A percentile compares a stretch with the other conserved stretches of the same genome.
These are phyloP conservation scores for Favolaschia claudopus DNA, from an alignment of 768 basidiomycete species.

Conservation along the genomic window DNA sequence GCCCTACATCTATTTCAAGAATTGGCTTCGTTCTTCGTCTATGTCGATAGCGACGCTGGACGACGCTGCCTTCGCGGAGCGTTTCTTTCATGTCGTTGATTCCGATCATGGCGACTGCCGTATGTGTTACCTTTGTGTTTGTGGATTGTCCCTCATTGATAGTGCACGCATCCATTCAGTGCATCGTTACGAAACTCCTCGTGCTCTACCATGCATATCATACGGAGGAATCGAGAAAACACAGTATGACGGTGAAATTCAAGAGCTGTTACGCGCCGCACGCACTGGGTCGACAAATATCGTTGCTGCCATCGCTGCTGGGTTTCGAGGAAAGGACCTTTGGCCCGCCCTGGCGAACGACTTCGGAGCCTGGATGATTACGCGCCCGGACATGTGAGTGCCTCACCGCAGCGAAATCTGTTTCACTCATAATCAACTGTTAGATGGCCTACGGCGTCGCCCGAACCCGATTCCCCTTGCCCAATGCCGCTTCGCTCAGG, in stretches of 20 bases:
- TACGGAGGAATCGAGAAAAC: constrained; percentile 10
- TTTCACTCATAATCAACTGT: neutral
- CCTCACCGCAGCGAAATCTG: neutral
- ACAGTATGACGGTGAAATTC: neutral
- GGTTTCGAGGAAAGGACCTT: neutral
- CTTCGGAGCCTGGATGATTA: constrained; percentile 1
- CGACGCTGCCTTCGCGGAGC: neutral
- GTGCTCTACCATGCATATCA: neutral
- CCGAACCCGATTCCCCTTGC: neutral
- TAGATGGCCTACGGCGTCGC: neutral
- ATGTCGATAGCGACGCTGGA: neutral
- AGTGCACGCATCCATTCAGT: neutral
- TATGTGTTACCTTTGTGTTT: neutral
- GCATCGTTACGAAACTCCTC: neutral
- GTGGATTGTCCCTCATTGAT: neutral
- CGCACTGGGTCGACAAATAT: neutral
- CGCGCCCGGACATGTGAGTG: constrained; percentile 1
- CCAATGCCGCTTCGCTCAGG: neutral
- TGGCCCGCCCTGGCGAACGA: neutral
- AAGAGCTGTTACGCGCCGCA: neutral
- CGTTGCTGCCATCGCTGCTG: constrained; percentile 2
- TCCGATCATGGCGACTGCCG: neutral
- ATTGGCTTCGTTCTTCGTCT: neutral
- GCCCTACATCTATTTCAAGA: neutral
- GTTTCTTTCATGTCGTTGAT: neutral